Conservation (phyloP, 148 eudicot genomes). For the Cornus controversa region DNA sequence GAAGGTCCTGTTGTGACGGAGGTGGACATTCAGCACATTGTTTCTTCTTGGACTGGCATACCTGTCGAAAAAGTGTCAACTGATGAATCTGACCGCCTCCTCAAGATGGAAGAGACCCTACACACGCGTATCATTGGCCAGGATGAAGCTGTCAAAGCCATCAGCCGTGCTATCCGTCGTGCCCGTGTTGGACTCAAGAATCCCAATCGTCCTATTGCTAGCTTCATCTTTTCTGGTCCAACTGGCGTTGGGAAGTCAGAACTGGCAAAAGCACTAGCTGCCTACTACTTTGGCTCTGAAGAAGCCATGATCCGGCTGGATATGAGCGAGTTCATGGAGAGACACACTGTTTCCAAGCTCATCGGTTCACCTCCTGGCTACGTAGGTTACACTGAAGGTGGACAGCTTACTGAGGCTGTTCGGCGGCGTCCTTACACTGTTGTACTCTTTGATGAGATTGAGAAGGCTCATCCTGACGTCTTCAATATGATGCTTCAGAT, state of each 20-base stretch:
- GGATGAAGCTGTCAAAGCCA: constrained; percentile 53
- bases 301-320: constrained; percentile 59
- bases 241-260: constrained; percentile 64
- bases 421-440: constrained; percentile 42
- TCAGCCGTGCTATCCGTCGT: constrained; percentile 52
- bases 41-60: constrained; percentile 45
- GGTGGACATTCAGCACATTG: constrained; percentile 42
- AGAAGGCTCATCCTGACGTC: constrained; percentile 52
- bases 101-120: constrained; percentile 41
- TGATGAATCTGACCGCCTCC: constrained; percentile 47
- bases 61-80: constrained; percentile 36
- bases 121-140: constrained; percentile 51
- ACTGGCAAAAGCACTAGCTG: constrained; percentile 51
- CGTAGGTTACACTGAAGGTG: constrained; percentile 50
- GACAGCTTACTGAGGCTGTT: constrained; percentile 55
- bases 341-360: constrained; percentile 49
- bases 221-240: constrained; percentile 55
- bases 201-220: constrained; percentile 49
- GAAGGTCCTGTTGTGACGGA: constrained; percentile 33
- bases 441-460: constrained; percentile 54
- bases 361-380: constrained; percentile 64
- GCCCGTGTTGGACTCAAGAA: constrained; percentile 53
- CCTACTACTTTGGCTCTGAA: constrained; percentile 46
- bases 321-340: constrained; percentile 59
- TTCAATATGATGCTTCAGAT: constrained; percentile 54